Conservation (phyloP, 2,329 filamentous ascomycete genomes). For the Pseudopyrenochaeta lycopersici region DNA sequence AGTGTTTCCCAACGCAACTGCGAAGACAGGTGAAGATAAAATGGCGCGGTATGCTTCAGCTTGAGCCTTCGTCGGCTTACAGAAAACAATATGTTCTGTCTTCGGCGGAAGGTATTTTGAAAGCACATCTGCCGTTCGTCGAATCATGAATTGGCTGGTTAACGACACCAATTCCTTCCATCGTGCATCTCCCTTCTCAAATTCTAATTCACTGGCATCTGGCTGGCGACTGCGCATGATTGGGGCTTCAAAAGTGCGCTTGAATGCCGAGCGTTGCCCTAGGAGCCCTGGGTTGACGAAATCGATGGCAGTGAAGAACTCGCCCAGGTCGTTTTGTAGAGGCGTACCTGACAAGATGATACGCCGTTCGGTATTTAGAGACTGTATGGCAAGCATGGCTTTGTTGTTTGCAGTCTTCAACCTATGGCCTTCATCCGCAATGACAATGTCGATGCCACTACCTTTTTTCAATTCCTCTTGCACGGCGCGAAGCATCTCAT, state of each 20-base stretch:
- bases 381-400: conserved; percentile 70
- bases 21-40: conserved; percentile 71
- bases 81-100: conserved; percentile 73
- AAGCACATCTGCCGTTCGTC: conserved; percentile 72
- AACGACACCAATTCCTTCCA: conserved; percentile 68
- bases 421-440: conserved; percentile 75
- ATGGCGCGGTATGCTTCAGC: conserved; percentile 70
- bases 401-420: conserved; percentile 76
- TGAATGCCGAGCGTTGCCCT: conserved; percentile 69
- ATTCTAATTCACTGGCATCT: conserved; percentile 66
- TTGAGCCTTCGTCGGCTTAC: conserved; percentile 68
- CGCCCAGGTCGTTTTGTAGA: conserved; percentile 72
- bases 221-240: conserved; percentile 72
- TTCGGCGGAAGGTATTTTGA: conserved; percentile 72
- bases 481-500: conserved; percentile 73
- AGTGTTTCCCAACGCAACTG: conserved; percentile 67
- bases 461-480: conserved; percentile 72
- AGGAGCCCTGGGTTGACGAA: conserved; percentile 74
- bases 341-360: conserved; percentile 74
- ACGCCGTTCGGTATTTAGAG: conserved; percentile 67
- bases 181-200: conserved; percentile 70
- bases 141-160: conserved; percentile 71
- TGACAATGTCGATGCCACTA: conserved; percentile 71
- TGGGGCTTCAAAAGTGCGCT: conserved; percentile 70
- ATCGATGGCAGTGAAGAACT: conserved; percentile 74